phyloP scores from a whole-genome alignment of 805 yeast genomes.

The Yarrowia porcina region DNA sequence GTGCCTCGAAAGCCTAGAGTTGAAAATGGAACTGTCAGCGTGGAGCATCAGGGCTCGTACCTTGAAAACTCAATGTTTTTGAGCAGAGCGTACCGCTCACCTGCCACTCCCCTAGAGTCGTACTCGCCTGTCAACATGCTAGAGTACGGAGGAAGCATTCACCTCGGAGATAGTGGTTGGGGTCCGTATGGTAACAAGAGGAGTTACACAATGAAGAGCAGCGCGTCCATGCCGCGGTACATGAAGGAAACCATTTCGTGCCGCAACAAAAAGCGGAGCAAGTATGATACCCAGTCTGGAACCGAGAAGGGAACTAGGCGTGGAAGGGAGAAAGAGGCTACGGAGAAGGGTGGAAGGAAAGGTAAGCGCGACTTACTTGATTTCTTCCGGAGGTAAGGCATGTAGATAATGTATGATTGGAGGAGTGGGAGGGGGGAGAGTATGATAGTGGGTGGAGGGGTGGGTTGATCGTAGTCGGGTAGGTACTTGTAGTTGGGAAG shows the following conservation, averaged over 20 bases:
- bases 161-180: constrained; percentile 3
- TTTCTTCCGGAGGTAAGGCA: background rate
- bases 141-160: constrained; percentile 12
- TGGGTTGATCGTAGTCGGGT: no score
- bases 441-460: no score
- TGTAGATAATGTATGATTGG: background rate
- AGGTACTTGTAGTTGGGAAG: no score
- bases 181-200: background rate
- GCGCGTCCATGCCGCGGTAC: constrained; percentile 9
- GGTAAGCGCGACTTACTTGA: constrained; percentile 5
- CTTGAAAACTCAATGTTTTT: background rate
- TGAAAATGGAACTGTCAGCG: background rate
- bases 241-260: constrained; percentile 13
- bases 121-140: constrained; percentile 5
- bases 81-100: background rate
- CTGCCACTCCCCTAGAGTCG: background rate
- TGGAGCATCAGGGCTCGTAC: background rate
- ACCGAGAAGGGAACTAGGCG: background rate
- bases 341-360: background rate
- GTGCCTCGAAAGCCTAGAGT: background rate
- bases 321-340: background rate
- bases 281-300: background rate
- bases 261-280: constrained; percentile 7
- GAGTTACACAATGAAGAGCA: background rate
- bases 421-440: no score